Base-by-base conservation (phyloP, 768 basidiomycete species). In the Suillus americanus region DNA sequence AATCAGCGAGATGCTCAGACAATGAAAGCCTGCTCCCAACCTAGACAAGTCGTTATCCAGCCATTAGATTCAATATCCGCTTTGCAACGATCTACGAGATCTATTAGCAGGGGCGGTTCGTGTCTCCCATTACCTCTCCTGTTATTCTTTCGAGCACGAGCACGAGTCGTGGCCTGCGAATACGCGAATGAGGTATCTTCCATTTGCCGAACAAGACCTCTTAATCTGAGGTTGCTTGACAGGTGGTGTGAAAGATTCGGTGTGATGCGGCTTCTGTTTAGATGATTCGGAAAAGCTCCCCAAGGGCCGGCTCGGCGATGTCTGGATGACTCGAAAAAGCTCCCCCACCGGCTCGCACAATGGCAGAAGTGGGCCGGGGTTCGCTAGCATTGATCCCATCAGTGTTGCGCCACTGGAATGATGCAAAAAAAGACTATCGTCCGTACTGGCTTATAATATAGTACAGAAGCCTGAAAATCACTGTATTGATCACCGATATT, bases 11-110 rank as follows among this genome's bases (percentile, higher is more conserved):
- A 50, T n/a, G 33, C 14, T 43, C 30, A 4, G 28, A 30, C 4
- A 3, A 57, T 18, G 23, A 10, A 40, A 28, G 20, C 28, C 9
- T 30, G 57, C 66, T 62, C 82, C 86, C 75, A 77, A 89, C 89
- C 78, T 77, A 79, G 77, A 75, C 83, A 87, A 70, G 80, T 76
- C n/a, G 73, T 67, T 66, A 85, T 79, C 88, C 89, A 90, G 65
- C 78, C 79, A 60, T 80, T 78, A 50, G 73, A 40, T 46, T 62
- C 68, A 50, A 90, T 77, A 62, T 86, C 83, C 62, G 82, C 79
- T 66, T 75, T 75, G 54, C 80, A 74, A 62, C 79, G 78, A 59
- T 81, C 73, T 62, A 89, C 65, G 64, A 79, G 73, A 67, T 76
- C 76, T 25, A 70, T 66, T 28, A 79, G 78, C 28, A 82, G 70